phyloP scores from a whole-genome alignment of 2,329 filamentous ascomycete species.

The Ascochyta clinopodiicola region DNA sequence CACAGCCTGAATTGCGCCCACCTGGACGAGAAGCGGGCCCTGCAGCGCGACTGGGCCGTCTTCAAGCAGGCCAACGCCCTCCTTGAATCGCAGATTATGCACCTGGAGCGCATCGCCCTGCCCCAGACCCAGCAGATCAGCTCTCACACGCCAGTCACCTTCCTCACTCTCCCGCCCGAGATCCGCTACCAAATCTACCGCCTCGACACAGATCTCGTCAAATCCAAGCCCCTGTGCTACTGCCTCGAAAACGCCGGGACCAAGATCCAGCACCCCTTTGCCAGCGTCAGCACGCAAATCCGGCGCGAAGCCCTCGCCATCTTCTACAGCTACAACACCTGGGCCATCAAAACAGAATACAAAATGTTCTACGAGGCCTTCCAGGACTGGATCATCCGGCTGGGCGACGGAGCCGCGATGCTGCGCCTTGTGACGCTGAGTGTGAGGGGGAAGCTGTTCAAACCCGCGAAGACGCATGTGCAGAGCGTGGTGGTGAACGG shows the following conservation, averaged over 20 bases:
- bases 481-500: slow-evolving; percentile 30
- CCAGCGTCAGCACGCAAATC: slow-evolving; percentile 43
- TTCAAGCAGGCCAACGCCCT: slow-evolving; percentile 19
- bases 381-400: slow-evolving; percentile 47
- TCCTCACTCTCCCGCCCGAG: slow-evolving; percentile 47
- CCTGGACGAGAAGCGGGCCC: slow-evolving; percentile 18
- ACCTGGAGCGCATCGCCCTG: slow-evolving; percentile 15
- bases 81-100: slow-evolving; percentile 19
- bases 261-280: slow-evolving; percentile 48
- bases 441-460: slow-evolving; percentile 44
- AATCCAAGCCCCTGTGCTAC: slow-evolving; percentile 49
- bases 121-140: neutral
- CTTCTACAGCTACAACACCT: slow-evolving; percentile 50
- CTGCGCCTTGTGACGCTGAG: slow-evolving; percentile 44
- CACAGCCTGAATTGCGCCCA: slow-evolving; percentile 29
- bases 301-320: slow-evolving; percentile 48
- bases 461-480: slow-evolving; percentile 35
- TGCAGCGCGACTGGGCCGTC: slow-evolving; percentile 32
- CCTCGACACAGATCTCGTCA: slow-evolving; percentile 44
- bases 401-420: slow-evolving; percentile 39
- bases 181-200: slow-evolving; percentile 49
- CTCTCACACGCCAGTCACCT: slow-evolving; percentile 27
- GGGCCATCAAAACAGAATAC: slow-evolving; percentile 50
- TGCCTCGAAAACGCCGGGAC: slow-evolving; percentile 48
- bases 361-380: slow-evolving; percentile 50